These are phyloP conservation scores for Colletotrichum sp. DNA, from an alignment of 2,329 filamentous ascomycete species.

Conservation along the genomic window DNA sequence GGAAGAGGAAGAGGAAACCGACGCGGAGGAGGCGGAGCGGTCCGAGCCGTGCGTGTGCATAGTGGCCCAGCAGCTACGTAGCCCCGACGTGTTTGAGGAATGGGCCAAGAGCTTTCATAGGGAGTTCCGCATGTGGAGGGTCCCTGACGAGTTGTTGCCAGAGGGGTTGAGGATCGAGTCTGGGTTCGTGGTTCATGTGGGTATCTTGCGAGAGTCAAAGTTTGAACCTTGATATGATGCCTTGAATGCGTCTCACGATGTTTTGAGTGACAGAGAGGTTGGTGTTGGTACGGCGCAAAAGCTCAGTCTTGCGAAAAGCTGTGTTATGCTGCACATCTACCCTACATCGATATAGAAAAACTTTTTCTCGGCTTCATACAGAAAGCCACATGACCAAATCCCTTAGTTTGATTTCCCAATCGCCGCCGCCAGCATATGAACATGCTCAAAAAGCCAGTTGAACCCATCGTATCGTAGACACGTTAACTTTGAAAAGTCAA, in stretches of 20 bases:
- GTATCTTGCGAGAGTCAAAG: slow-evolving; percentile 56
- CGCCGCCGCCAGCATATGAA: neutral
- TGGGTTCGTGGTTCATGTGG: slow-evolving; percentile 85
- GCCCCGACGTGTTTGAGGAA: slow-evolving; percentile 81
- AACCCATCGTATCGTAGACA: slow-evolving; percentile 15
- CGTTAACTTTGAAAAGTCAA: slow-evolving; percentile 4
- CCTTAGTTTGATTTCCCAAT: neutral
- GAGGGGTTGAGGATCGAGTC: slow-evolving; percentile 64
- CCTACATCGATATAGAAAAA: neutral
- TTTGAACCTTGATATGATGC: neutral
- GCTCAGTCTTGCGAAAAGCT: neutral
- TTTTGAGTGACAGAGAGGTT: neutral
- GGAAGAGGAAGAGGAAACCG: slow-evolving; percentile 11
- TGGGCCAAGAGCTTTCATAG: slow-evolving; percentile 76
- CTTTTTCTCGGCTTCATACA: neutral
- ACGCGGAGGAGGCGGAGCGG: slow-evolving; percentile 14
- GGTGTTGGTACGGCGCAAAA: neutral
- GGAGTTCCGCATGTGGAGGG: slow-evolving; percentile 76
- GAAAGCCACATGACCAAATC: slow-evolving; percentile 2
- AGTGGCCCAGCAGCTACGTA: slow-evolving; percentile 87
- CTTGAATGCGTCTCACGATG: neutral
- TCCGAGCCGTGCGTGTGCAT: slow-evolving; percentile 71
- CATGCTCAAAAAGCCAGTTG: neutral
- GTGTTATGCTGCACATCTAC: neutral
- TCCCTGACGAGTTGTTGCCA: slow-evolving; percentile 69